These are phyloP conservation scores for Shiraia sp. DNA, from an alignment of 2,329 filamentous ascomycete genomes.

Conservation along the genomic window DNA sequence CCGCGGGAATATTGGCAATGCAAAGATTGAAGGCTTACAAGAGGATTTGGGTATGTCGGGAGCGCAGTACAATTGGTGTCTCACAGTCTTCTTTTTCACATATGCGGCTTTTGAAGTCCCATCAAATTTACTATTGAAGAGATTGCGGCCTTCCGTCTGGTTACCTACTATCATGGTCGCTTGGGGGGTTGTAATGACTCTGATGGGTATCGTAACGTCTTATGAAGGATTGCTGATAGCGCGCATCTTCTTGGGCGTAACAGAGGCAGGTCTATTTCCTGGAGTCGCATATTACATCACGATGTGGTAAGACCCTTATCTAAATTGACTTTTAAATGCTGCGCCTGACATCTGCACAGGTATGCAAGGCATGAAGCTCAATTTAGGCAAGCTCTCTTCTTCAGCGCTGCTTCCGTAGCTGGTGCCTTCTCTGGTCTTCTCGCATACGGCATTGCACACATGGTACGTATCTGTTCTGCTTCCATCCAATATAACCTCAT, in stretches of 20 bases:
- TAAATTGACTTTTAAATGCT: too few relatives aligned
- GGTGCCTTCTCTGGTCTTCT: conserved; percentile 65
- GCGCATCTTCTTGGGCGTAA: conserved; percentile 51
- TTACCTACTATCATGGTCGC: conserved; percentile 53
- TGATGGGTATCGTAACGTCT: conserved; percentile 54
- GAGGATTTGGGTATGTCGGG: conserved; percentile 44
- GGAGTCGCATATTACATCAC: conserved; percentile 59
- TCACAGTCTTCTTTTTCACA: conserved; percentile 67
- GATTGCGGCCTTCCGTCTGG: conserved; percentile 55
- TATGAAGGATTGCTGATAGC: conserved; percentile 52
- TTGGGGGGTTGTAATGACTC: conserved; percentile 56
- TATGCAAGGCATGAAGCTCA: conserved; percentile 64
- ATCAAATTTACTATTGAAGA: conserved; percentile 65
- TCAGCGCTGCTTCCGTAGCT: conserved; percentile 60
- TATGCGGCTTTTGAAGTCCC: conserved; percentile 56
- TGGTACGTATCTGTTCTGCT: conserved; percentile 28
- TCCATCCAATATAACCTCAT: too few relatives aligned
- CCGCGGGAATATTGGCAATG: conserved; percentile 50
- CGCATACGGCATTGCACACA: conserved; percentile 62
- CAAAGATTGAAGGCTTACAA: conserved; percentile 40
- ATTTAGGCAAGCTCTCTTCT: conserved; percentile 62
- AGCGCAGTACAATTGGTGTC: conserved; percentile 65
- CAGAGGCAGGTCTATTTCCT: conserved; percentile 42
- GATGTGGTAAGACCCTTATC: too few relatives aligned
- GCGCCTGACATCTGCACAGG: too few relatives aligned